Conservation (phyloP, 129 eudicot genomes). For the Chrysanthemum makinoi region DNA sequence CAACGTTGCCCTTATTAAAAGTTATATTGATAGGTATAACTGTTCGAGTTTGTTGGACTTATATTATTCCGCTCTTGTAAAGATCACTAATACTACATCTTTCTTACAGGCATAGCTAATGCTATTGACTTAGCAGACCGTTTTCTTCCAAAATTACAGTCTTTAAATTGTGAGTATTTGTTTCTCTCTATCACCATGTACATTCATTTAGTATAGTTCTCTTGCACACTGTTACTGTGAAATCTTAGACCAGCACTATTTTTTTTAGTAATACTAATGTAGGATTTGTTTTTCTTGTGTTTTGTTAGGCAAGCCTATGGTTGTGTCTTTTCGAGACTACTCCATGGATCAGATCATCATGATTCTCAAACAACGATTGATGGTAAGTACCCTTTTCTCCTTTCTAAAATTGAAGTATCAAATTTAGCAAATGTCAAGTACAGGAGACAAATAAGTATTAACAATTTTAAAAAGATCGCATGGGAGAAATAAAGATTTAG, state of each 20-base stretch:
- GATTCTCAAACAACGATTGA: constrained; percentile 70
- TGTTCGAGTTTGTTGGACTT: neutral
- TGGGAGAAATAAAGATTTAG: too few species aligned
- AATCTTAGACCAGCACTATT: neutral
- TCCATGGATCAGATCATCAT: constrained; percentile 81
- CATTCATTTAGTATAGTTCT: too few species aligned
- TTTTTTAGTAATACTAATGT: too few species aligned
- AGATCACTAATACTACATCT: constrained; percentile 1
- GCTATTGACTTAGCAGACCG: too few species aligned
- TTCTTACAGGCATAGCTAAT: too few species aligned
- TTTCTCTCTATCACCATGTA: too few species aligned
- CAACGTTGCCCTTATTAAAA: constrained; percentile 74
- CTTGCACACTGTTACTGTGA: too few species aligned
- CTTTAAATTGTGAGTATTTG: too few species aligned
- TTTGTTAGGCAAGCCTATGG: constrained; percentile 70
- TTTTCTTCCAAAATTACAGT: too few species aligned
- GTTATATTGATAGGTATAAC: constrained; percentile 71
- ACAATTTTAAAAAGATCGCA: too few species aligned
- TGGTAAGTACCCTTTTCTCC: constrained; percentile 40
- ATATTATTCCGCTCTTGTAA: neutral
- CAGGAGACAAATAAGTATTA: too few species aligned
- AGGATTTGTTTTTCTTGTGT: too few species aligned
- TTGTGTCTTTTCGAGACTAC: constrained; percentile 85
- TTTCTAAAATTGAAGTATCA: neutral
- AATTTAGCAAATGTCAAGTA: neutral